phyloP scores from a whole-genome alignment of 768 basidiomycete genomes.

The Rhizopogon sp. region DNA sequence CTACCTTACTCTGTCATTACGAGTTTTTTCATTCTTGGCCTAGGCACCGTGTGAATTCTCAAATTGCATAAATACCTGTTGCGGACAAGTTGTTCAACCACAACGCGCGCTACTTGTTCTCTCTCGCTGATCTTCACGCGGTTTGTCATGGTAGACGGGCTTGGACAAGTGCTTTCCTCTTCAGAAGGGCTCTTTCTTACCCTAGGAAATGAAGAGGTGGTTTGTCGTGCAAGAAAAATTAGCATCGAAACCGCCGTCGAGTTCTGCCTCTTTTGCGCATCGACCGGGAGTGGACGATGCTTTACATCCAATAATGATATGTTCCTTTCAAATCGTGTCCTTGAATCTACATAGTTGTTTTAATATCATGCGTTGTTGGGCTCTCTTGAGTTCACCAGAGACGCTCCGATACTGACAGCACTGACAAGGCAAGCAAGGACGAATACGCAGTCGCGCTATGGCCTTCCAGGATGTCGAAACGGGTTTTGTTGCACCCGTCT shows the following conservation, averaged over 20 bases:
- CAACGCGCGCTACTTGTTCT: conserved; percentile 13
- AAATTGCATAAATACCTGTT: too few relatives aligned
- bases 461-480: too few relatives aligned
- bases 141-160: conserved; percentile 8
- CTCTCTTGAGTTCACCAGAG: too few relatives aligned
- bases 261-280: not conserved
- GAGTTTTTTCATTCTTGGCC: too few relatives aligned
- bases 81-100: not conserved
- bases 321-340: too few relatives aligned
- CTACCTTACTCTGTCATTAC: not conserved
- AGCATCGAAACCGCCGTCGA: conserved; percentile 4
- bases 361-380: too few relatives aligned
- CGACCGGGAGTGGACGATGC: conserved; percentile 8
- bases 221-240: conserved; percentile 21
- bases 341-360: too few relatives aligned
- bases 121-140: conserved; percentile 10
- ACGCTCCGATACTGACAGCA: too few relatives aligned
- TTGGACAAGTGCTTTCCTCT: conserved; percentile 21
- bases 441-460: too few relatives aligned
- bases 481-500: too few relatives aligned
- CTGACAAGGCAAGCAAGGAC: too few relatives aligned
- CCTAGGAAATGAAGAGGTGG: conserved; percentile 25
- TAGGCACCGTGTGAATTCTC: too few relatives aligned
- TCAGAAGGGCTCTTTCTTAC: conserved; percentile 13
- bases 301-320: conserved; percentile 9